phyloP scores from a whole-genome alignment of 192 early-diverging fungal genomes.

The Gamsiella multidivaricata region DNA sequence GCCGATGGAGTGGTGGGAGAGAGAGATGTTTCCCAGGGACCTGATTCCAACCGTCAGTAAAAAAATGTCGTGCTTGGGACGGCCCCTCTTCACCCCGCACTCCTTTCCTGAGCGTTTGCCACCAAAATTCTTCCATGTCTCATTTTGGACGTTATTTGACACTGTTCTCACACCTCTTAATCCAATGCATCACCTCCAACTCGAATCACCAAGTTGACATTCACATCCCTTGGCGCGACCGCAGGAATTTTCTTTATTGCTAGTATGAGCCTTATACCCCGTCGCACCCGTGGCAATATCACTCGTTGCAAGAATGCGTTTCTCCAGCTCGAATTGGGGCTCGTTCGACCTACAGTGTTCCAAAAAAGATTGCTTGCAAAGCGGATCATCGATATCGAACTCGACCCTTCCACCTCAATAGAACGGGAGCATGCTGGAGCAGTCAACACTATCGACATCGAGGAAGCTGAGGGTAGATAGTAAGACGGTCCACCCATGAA shows the following conservation, averaged over 20 bases:
- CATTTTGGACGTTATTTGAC: too few species aligned
- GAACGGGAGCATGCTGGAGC: conserved; percentile 46
- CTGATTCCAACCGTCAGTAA: too few species aligned
- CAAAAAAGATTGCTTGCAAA: conserved; percentile 11
- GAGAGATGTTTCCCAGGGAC: not conserved
- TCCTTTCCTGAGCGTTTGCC: not conserved
- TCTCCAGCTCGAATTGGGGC: conserved; percentile 14
- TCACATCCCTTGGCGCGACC: not conserved
- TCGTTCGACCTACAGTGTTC: conserved; percentile 2
- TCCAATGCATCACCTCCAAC: not conserved
- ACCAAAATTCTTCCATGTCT: conserved; percentile 1
- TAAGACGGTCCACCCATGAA: conserved; percentile 30
- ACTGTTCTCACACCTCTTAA: too few species aligned
- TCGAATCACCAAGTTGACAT: not conserved
- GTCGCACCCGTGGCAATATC: not conserved
- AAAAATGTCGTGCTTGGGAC: too few species aligned
- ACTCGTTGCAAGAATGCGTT: conserved; percentile 11
- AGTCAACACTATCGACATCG: conserved; percentile 64
- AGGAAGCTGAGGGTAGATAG: conserved; percentile 66
- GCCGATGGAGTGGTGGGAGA: not conserved
- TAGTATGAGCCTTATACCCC: not conserved
- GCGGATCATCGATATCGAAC: conserved; percentile 21
- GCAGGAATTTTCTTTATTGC: not conserved
- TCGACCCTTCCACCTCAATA: conserved; percentile 35
- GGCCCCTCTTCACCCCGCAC: too few species aligned